A percentile compares a stretch with the other conserved stretches of the same genome.
These are phyloP conservation scores for Salvia splendens DNA, from an alignment of 257 asterid genomes.

Conservation along the genomic window DNA sequence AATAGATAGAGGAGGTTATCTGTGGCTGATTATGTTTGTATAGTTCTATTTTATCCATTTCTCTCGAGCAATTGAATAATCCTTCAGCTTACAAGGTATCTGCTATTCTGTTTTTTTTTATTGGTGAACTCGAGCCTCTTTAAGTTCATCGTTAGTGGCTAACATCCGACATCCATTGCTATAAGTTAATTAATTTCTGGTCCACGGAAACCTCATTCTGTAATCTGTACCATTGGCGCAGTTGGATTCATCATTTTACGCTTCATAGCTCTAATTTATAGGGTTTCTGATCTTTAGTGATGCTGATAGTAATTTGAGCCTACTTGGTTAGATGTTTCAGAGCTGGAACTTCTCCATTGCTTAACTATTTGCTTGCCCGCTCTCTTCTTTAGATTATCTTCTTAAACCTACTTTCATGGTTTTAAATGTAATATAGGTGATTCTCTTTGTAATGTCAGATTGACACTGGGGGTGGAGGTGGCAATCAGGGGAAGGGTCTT, in stretches of 20 bases:
- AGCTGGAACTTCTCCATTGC: not conserved
- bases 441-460: slow-evolving; percentile 51
- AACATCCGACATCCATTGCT: not conserved
- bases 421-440: slow-evolving; percentile 8
- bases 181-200: not conserved
- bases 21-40: not conserved
- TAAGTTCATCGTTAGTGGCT: not conserved
- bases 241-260: slow-evolving; percentile 20
- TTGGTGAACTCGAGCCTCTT: slow-evolving; percentile 1
- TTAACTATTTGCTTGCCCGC: slow-evolving; percentile 6
- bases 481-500: slow-evolving; percentile 82
- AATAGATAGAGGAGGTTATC: slow-evolving; percentile 13
- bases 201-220: not conserved
- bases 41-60: not conserved
- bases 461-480: slow-evolving; percentile 91
- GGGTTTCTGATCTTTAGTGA: not conserved
- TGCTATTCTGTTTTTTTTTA: not conserved
- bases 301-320: not conserved
- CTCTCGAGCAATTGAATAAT: not conserved
- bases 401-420: slow-evolving; percentile 1
- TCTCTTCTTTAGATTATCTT: not conserved
- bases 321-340: slow-evolving; percentile 13
- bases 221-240: not conserved
- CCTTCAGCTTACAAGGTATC: slow-evolving; percentile 10
- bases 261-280: not conserved